phyloP scores from a whole-genome alignment of 1,139 yeast species.

The Saccharomycopsis phalli region DNA sequence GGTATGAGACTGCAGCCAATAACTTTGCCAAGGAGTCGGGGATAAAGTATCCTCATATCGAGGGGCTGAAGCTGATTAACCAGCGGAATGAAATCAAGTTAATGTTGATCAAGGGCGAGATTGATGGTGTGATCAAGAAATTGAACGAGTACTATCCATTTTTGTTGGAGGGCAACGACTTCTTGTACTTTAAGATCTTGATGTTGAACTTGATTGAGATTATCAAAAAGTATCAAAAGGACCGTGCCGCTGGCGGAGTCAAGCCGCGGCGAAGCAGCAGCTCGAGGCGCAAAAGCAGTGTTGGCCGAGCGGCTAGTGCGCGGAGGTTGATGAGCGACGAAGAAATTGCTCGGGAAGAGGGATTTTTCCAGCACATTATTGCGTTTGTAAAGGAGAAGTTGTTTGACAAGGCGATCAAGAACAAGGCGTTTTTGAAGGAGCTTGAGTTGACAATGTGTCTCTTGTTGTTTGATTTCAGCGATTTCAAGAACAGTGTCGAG shows the following conservation, averaged over 20 bases:
- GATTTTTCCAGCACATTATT: conserved; percentile 48
- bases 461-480: conserved; percentile 38
- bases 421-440: conserved; percentile 44
- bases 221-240: conserved; percentile 42
- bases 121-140: conserved; percentile 38
- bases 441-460: conserved; percentile 66
- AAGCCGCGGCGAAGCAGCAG: conserved; percentile 15
- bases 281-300: conserved; percentile 19
- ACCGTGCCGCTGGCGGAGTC: conserved; percentile 15
- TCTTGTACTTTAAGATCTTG: conserved; percentile 54
- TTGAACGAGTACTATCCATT: conserved; percentile 45
- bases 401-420: conserved; percentile 48
- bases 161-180: conserved; percentile 44
- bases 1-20: conserved; percentile 44
- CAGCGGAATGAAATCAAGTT: conserved; percentile 41
- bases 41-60: not conserved
- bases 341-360: conserved; percentile 29
- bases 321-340: not conserved
- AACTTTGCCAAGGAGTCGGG: conserved; percentile 41
- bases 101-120: conserved; percentile 41
- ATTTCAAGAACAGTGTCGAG: conserved; percentile 24
- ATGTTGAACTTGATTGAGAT: conserved; percentile 55
- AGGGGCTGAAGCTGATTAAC: conserved; percentile 42
- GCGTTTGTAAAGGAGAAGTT: conserved; percentile 54
- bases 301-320: not conserved